Evolutionary conservation across 2,329 filamentous ascomycete genomes (phyloP).

Genomic region (Aciculosporium take): DNA sequence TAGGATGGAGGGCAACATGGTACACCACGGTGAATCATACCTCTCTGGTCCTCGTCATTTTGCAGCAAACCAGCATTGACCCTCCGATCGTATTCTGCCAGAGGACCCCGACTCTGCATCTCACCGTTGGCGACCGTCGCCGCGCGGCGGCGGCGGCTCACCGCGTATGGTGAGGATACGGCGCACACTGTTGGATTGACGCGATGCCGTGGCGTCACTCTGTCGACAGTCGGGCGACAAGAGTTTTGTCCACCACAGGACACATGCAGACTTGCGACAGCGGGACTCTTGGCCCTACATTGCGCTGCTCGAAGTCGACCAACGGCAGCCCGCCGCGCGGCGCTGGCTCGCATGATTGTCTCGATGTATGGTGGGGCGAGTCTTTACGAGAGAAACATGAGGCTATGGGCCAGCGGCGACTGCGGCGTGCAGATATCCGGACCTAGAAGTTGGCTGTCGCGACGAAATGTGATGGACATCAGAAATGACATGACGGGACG

Average conservation of each 20-base stretch:
- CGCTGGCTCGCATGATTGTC: constrained; percentile 9
- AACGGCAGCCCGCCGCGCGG: constrained; percentile 6
- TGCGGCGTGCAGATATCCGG: background rate
- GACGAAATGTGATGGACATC: background rate
- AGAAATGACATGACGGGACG: background rate
- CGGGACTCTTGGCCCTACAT: constrained; percentile 2
- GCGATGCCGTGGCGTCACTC: background rate
- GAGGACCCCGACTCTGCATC: constrained; percentile 45
- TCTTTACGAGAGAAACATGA: background rate
- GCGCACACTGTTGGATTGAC: background rate
- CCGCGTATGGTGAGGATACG: background rate
- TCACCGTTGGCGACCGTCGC: constrained; percentile 14
- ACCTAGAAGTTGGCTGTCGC: background rate
- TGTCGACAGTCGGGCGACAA: background rate
- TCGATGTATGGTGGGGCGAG: background rate
- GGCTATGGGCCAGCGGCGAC: background rate
- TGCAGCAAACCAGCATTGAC: constrained; percentile 60
- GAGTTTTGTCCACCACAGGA: background rate
- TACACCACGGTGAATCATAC: constrained; percentile 32
- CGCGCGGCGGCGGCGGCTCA: constrained; percentile 12
- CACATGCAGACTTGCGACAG: constrained; percentile 1
- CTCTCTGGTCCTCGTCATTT: constrained; percentile 84
- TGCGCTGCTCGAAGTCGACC: constrained; percentile 9
- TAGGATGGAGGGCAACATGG: too few species aligned
- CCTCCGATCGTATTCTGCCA: constrained; percentile 76